Conservation (phyloP, 495 filamentous ascomycete species). For the Chlorociboria aeruginascens region DNA sequence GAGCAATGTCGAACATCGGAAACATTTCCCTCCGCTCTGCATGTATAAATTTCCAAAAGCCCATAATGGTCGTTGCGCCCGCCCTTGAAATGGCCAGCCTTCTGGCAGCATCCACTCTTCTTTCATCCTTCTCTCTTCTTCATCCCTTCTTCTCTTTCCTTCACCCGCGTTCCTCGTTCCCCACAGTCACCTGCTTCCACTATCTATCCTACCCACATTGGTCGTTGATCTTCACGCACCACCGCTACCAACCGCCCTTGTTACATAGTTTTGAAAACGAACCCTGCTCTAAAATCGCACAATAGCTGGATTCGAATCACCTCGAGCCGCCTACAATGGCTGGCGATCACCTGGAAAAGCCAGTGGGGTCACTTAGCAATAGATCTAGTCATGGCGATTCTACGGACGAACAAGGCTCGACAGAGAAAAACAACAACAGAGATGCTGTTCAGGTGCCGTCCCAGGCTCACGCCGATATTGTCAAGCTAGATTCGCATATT, state of each 20-base stretch:
- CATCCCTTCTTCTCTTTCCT: neutral
- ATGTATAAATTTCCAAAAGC: too few relatives aligned
- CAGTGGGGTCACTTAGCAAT: neutral
- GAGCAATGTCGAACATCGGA: too few relatives aligned
- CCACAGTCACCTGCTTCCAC: neutral
- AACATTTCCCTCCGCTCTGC: too few relatives aligned
- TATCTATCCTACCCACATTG: too few relatives aligned
- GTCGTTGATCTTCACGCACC: too few relatives aligned
- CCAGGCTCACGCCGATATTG: slow-evolving; percentile 13
- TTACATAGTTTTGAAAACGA: neutral
- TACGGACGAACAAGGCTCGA: slow-evolving; percentile 14
- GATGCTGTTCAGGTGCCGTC: neutral
- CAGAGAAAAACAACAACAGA: slow-evolving; percentile 5
- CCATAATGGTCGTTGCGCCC: too few relatives aligned
- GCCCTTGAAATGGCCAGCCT: too few relatives aligned
- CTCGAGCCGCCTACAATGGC: slow-evolving; percentile 15
- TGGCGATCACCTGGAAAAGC: slow-evolving; percentile 19
- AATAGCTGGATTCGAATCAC: neutral
- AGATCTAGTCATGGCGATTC: slow-evolving; percentile 14
- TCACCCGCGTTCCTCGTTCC: neutral
- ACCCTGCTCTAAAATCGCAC: neutral
- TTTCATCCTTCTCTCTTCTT: neutral
- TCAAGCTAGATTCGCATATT: slow-evolving; percentile 41
- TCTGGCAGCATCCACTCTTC: neutral
- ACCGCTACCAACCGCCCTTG: too few relatives aligned